Percentiles rank a stretch among this genome's conserved stretches.
These are phyloP conservation scores for Verticillium nubilum DNA, from an alignment of 2,329 filamentous ascomycete genomes.

Conservation along the genomic window DNA sequence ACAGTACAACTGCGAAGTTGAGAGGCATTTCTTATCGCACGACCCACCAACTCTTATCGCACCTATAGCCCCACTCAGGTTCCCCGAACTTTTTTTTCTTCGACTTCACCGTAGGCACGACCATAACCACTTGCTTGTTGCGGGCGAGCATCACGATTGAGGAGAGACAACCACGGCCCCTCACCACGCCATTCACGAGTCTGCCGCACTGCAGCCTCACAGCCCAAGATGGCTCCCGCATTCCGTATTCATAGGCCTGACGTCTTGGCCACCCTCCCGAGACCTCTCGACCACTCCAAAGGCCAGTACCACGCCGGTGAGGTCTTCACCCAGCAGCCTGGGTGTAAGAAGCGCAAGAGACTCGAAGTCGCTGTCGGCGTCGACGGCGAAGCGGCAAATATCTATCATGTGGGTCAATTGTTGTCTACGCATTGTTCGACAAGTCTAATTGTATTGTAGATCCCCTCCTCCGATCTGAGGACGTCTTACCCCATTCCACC, in stretches of 20 bases:
- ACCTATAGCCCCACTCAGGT: not conserved
- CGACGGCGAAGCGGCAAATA: conserved; percentile 60
- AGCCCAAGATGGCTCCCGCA: conserved; percentile 46
- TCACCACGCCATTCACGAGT: not conserved
- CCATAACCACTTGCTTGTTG: not conserved
- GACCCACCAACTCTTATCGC: not conserved
- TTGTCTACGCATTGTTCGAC: conserved; percentile 1
- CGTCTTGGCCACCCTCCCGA: conserved; percentile 53
- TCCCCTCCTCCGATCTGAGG: conserved; percentile 55
- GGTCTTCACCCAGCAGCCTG: conserved; percentile 53
- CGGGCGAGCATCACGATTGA: not conserved
- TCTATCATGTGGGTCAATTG: conserved; percentile 53
- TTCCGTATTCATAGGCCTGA: conserved; percentile 62
- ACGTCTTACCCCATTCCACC: conserved; percentile 64
- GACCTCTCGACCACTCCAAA: conserved; percentile 45
- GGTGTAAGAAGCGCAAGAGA: conserved; percentile 56
- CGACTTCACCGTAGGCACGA: conserved; percentile 4
- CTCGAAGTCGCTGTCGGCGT: conserved; percentile 59
- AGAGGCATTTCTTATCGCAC: not conserved
- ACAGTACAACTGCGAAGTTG: too few species aligned
- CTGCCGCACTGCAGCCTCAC: not conserved
- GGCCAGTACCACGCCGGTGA: conserved; percentile 51
- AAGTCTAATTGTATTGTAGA: conserved; percentile 31
- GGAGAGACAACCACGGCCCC: not conserved
- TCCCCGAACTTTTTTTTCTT: conserved; percentile 11